Evolutionary conservation across 2,329 filamentous ascomycete genomes (phyloP).

Genomic region (Epichloe festucae): DNA sequence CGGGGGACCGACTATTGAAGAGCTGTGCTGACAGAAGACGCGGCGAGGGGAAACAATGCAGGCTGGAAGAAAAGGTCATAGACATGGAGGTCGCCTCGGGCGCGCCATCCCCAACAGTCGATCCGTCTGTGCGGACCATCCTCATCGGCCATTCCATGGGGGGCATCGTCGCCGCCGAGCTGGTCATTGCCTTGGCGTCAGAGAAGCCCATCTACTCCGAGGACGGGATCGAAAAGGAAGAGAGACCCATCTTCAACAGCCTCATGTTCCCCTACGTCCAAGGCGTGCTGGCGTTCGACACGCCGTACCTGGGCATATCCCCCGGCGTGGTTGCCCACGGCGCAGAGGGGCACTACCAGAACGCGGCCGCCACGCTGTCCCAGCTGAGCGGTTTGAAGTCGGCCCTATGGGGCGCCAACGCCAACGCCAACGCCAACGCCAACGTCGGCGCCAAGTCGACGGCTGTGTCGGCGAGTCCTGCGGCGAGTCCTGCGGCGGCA

Average conservation of each 20-base stretch:
- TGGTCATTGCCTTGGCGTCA: constrained; percentile 56
- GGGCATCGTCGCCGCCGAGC: constrained; percentile 88
- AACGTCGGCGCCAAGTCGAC: neutral
- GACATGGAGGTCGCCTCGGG: constrained; percentile 77
- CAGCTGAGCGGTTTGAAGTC: constrained; percentile 53
- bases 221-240: constrained; percentile 25
- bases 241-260: constrained; percentile 30
- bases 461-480: neutral
- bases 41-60: constrained; percentile 17
- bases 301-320: constrained; percentile 73
- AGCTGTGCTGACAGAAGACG: no score
- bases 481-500: constrained; percentile 6
- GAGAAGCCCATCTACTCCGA: constrained; percentile 40
- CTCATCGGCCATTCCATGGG: constrained; percentile 84
- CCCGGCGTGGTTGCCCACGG: constrained; percentile 75
- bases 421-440: constrained; percentile 8
- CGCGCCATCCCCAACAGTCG: constrained; percentile 72
- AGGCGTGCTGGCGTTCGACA: constrained; percentile 86
- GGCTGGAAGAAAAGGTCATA: constrained; percentile 84
- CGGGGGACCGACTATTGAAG: no score
- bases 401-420: constrained; percentile 42
- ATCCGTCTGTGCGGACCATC: constrained; percentile 71
- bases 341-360: constrained; percentile 71
- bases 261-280: constrained; percentile 93
- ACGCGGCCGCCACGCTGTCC: constrained; percentile 57